Percentiles rank a stretch among this genome's conserved stretches.
phyloP scores from a whole-genome alignment of 176 grass and related monocot genomes.

The Phoenix dactylifera region DNA sequence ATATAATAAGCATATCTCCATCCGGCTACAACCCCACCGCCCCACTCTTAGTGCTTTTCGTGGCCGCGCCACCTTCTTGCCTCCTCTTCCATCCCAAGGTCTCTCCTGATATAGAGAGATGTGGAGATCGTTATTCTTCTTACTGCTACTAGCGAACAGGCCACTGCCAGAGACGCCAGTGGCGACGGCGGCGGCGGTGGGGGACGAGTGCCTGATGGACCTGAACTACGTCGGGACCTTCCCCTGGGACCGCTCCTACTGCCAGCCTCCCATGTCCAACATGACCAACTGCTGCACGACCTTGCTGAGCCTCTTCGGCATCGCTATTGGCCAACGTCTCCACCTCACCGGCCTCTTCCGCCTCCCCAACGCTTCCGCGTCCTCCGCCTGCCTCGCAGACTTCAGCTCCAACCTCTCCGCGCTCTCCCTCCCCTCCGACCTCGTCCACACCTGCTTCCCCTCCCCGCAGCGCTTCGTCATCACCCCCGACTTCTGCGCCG shows the following conservation, averaged over 20 bases:
- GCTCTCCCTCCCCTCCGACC: conserved; percentile 36
- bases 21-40: no score
- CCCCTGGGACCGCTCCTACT: conserved; percentile 59
- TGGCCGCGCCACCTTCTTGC: no score
- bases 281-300: conserved; percentile 41
- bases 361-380: conserved; percentile 35
- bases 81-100: no score
- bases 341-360: conserved; percentile 52
- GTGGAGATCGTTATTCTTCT: no score
- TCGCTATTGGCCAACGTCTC: conserved; percentile 51
- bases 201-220: conserved; percentile 48
- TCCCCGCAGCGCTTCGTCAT: conserved; percentile 29
- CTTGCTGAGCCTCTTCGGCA: conserved; percentile 45
- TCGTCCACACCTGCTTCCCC: conserved; percentile 51
- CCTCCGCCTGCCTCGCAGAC: conserved; percentile 38
- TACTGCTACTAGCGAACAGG: no score
- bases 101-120: no score
- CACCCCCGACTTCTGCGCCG: conserved; percentile 48
- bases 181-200: not conserved
- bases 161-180: not conserved
- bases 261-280: conserved; percentile 34
- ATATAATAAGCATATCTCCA: no score
- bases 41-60: no score
- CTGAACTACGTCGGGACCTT: conserved; percentile 61
- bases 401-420: conserved; percentile 35